phyloP scores from a whole-genome alignment of 768 basidiomycete species.

The Mycena epipterygia region DNA sequence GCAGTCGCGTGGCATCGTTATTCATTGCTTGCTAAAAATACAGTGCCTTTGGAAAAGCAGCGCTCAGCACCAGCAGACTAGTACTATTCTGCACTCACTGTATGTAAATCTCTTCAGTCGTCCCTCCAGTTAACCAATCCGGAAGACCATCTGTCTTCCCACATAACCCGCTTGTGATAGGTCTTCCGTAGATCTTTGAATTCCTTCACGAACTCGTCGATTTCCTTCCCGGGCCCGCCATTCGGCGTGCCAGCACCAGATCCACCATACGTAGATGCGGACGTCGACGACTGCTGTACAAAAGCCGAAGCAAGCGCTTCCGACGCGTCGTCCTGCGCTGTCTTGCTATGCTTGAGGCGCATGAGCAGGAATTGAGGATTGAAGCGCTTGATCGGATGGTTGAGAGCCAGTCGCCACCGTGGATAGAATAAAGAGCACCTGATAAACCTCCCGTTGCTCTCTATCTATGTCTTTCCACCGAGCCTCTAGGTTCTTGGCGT shows the following conservation, averaged over 20 bases:
- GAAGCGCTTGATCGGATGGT: slow-evolving; percentile 72
- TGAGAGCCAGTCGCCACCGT: neutral
- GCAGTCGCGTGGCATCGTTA: neutral
- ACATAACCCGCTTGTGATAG: slow-evolving; percentile 95
- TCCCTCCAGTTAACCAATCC: slow-evolving; percentile 92
- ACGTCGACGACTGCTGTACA: slow-evolving; percentile 65
- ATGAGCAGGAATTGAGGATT: slow-evolving; percentile 90
- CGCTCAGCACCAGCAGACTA: neutral
- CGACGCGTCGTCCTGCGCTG: slow-evolving; percentile 90
- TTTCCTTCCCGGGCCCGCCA: slow-evolving; percentile 59
- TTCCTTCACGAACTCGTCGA: slow-evolving; percentile 90
- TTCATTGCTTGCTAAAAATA: slow-evolving; percentile 17
- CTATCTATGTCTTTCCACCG: slow-evolving; percentile 91
- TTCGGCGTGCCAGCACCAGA: slow-evolving; percentile 51
- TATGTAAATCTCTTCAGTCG: slow-evolving; percentile 52
- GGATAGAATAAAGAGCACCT: slow-evolving; percentile 61
- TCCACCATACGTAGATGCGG: neutral
- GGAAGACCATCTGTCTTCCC: slow-evolving; percentile 88
- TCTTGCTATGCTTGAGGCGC: slow-evolving; percentile 89
- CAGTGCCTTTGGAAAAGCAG: slow-evolving; percentile 8
- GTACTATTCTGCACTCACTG: slow-evolving; percentile 1
- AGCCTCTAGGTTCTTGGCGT: slow-evolving; percentile 84
- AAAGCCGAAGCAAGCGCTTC: slow-evolving; percentile 89
- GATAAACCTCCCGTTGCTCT: slow-evolving; percentile 91
- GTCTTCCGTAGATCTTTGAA: slow-evolving; percentile 89